These are phyloP conservation scores for Aspergillus caelatus DNA, from an alignment of 2,329 filamentous ascomycete species.

Conservation along the genomic window DNA sequence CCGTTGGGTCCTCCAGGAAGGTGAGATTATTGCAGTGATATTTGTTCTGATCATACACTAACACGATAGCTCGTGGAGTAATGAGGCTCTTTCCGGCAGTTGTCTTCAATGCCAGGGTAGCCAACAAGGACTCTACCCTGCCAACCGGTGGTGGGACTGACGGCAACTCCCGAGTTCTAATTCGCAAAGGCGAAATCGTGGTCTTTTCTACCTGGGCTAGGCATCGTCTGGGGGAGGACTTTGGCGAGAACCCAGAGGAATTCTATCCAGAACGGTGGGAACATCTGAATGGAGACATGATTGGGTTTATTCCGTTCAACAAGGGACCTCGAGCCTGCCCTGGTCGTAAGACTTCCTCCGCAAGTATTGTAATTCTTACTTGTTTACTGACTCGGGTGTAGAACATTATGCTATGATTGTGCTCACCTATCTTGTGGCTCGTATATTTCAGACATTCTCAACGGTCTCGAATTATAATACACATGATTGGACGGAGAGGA, in stretches of 20 bases:
- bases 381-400: slow-evolving; percentile 2
- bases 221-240: slow-evolving; percentile 33
- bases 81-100: slow-evolving; percentile 11
- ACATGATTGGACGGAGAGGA: slow-evolving; percentile 13
- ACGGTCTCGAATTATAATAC: slow-evolving; percentile 12
- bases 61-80: background rate
- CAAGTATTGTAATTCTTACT: background rate
- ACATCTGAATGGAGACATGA: slow-evolving; percentile 27
- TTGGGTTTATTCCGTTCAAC: slow-evolving; percentile 50
- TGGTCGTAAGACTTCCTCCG: slow-evolving; percentile 6
- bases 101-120: slow-evolving; percentile 9
- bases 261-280: slow-evolving; percentile 40
- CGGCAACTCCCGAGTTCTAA: slow-evolving; percentile 27
- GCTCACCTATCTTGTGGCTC: slow-evolving; percentile 18
- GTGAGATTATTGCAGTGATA: background rate
- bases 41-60: accelerated
- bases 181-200: slow-evolving; percentile 25
- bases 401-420: slow-evolving; percentile 17
- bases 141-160: slow-evolving; percentile 35
- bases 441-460: slow-evolving; percentile 18
- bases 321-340: slow-evolving; percentile 48
- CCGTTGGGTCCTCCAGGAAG: slow-evolving; percentile 10
- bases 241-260: slow-evolving; percentile 27
- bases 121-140: slow-evolving; percentile 16
- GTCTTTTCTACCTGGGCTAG: slow-evolving; percentile 28